Evolutionary conservation across 148 eudicot genomes (phyloP), one percentile per base, ranked within the genome.

Genomic region (Diospyros kaki): DNA sequence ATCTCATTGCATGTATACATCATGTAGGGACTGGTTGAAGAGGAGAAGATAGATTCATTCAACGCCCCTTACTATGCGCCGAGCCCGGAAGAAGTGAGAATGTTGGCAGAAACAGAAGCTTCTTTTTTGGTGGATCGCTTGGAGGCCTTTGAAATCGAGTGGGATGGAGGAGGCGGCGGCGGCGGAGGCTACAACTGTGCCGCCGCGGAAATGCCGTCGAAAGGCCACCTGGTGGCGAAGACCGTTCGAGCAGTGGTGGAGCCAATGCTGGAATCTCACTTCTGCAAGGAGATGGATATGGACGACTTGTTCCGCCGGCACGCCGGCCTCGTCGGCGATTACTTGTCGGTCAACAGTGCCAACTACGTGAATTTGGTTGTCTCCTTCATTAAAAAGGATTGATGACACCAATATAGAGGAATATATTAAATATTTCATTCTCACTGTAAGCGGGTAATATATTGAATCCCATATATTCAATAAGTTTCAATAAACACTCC

Each of bases 41-140:
- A 89, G 68, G 91, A 89, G 71, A 91, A 84, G 54, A 76, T 93
- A 28, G 93, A 88, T 64, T 78, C 82, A 0, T 93, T 91, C 64
- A 88, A 89, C 66, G 86, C 76, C 15, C 94, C 98, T 3, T 87
- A 69, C 71, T 91, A 93, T 69, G 88, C 90, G 9, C 88, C 98
- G 14, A 79, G 76, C 14, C 52, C 73, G 11, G 85, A 86, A 76
- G 98, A 93, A 78, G n/a, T 91, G 55, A 78, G 74, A 45, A 43
- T 62, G 40, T 71, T 73, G 58, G 79, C 88, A 0, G 69, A 83
- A 69, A 71, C 75, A 52, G 90, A 91, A 80, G 91, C 88, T 3
- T 93, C 93, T 4, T 93, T 93, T 70, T 0, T 13, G 1, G 39
- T 82, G 9, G 71, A 72, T 81, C 79, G 82, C 17, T 14, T 82